Evolutionary conservation across 495 filamentous ascomycete species (phyloP), one percentile per base, ranked within the genome.

Genomic region (Apiosordaria backusii): DNA sequence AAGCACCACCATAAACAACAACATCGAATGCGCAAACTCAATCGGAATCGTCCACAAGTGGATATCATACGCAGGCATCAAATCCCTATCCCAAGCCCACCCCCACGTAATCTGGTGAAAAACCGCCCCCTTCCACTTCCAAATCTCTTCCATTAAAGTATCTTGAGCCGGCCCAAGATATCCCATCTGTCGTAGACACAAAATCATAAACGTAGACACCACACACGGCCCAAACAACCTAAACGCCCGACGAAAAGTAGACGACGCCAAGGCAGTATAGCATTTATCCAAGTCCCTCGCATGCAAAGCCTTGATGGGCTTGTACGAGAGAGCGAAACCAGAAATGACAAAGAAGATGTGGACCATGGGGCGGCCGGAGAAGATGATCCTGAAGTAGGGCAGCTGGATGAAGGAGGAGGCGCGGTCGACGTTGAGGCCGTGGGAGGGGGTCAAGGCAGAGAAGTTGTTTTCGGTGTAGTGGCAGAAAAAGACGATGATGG

Each of bases 341-440:
- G 87, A 89, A 54, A 91, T 86, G 64, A 90, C 85, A 76, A 90
- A 90, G 80, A 91, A 91, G 57, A 90, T 85, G 71, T 87, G 83
- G 10, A 91, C 88, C 88, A 89, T 89, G 59, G 89, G 86, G 60
- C 86, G 84, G 29, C 87, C 88, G 6, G 85, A 86, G 72, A 85
- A 86, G 13, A 90, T 68, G 64, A 90, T 76, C 59, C 88, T 84
- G 4, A 90, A 27, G 66, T 88, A 82, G 4, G 88, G 89, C 16
- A 90, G 76, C 74, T 90, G 89, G 60, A 87, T 78, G 59, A 83
- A 74, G 15, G 75, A 75, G n/a, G 76, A 73, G 5, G 67, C 50
- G 1, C 55, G 52, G 53, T 71, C 71, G 27, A 82, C 74, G 65
- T 82, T 82, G 35, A 85, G 72, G 15, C 80, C 79, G 61, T 80